Evolutionary conservation across 2,329 filamentous ascomycete species (phyloP).

Genomic region (Epichloe glyceriae): DNA sequence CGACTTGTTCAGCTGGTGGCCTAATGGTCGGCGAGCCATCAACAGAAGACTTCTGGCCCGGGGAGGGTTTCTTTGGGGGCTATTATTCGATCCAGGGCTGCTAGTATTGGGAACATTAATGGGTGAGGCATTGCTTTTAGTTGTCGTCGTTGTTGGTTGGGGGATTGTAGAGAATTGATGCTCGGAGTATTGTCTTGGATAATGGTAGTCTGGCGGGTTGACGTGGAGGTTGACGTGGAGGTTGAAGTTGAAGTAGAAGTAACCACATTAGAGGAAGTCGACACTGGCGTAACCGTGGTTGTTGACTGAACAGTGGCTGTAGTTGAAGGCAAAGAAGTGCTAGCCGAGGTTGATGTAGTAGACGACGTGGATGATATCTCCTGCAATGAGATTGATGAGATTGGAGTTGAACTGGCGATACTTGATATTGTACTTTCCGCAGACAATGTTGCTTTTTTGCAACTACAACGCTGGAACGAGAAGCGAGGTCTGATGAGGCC

Average conservation of each 20-base stretch:
- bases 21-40: neutral
- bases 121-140: neutral
- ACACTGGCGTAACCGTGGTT: neutral
- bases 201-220: neutral
- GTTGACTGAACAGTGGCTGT: neutral
- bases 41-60: neutral
- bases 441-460: neutral
- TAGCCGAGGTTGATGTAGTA: neutral
- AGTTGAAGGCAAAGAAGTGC: neutral
- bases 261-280: neutral
- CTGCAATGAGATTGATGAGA: neutral
- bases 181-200: neutral
- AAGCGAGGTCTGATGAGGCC: neutral
- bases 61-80: neutral
- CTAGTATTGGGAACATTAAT: neutral
- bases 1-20: neutral
- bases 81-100: neutral
- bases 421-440: neutral
- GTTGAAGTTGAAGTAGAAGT: neutral
- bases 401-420: neutral
- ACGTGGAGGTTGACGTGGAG: too few species aligned
- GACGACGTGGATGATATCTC: neutral
- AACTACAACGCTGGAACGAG: neutral
- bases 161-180: neutral
- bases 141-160: neutral